phyloP scores from a whole-genome alignment of 2,329 filamentous ascomycete species.

The Oidium heveae region DNA sequence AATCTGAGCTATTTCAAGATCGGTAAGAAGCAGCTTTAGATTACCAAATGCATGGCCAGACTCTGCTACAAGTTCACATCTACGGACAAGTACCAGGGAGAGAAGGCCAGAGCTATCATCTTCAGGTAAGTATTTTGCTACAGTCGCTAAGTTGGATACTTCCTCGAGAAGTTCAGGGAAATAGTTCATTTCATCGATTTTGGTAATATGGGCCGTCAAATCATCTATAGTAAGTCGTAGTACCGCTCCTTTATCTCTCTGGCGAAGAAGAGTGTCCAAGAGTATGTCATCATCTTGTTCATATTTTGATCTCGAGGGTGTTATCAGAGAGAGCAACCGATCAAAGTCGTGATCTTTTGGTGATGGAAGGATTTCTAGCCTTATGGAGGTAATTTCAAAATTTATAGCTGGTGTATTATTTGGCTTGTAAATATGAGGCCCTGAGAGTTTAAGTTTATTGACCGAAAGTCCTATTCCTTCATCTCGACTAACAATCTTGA shows the following conservation, averaged over 20 bases:
- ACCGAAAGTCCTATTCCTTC: constrained; percentile 49
- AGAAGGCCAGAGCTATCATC: constrained; percentile 81
- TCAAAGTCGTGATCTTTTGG: constrained; percentile 65
- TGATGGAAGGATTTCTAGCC: constrained; percentile 43
- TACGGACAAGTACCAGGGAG: constrained; percentile 41
- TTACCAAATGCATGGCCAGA: constrained; percentile 44
- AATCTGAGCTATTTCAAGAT: constrained; percentile 55
- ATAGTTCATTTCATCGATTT: constrained; percentile 37
- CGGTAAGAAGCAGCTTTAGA: constrained; percentile 29
- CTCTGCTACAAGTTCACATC: constrained; percentile 33
- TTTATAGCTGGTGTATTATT: constrained; percentile 32
- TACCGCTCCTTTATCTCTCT: constrained; percentile 67
- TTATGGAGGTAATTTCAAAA: constrained; percentile 37
- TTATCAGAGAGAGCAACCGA: constrained; percentile 60
- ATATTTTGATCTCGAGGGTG: constrained; percentile 72
- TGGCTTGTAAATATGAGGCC: constrained; percentile 34
- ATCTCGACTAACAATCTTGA: constrained; percentile 56
- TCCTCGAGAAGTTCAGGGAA: constrained; percentile 55
- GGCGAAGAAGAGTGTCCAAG: constrained; percentile 68
- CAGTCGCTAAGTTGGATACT: constrained; percentile 55
- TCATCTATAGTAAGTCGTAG: constrained; percentile 43
- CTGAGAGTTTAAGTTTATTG: constrained; percentile 47
- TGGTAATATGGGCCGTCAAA: constrained; percentile 34
- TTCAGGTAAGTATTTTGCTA: constrained; percentile 85
- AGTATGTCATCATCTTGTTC: constrained; percentile 81